Conservation (phyloP, 805 yeast species). For the Candida taoyuanica region DNA sequence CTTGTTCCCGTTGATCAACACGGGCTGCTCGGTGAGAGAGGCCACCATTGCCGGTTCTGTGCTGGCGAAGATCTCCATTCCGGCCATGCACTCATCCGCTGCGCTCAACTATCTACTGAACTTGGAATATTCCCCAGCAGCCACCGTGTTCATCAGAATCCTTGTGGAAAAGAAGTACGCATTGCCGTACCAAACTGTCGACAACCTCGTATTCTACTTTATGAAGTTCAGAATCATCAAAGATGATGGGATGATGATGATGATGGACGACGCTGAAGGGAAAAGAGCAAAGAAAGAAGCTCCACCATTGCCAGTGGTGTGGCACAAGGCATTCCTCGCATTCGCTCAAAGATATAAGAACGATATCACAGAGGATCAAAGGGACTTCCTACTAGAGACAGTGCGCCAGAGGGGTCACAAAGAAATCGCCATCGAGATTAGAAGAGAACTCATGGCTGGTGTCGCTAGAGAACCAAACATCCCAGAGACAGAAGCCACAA, state of each 20-base stretch:
- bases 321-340: constrained; percentile 95
- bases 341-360: constrained; percentile 96
- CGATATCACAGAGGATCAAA: constrained; percentile 97
- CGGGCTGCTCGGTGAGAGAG: constrained; percentile 87
- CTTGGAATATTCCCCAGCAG: constrained; percentile 81
- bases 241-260: constrained; percentile 29
- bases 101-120: constrained; percentile 84
- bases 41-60: constrained; percentile 95
- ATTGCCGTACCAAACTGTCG: constrained; percentile 92
- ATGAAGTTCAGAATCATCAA: constrained; percentile 75
- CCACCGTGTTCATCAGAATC: constrained; percentile 84
- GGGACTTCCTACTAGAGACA: constrained; percentile 89
- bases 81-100: constrained; percentile 93
- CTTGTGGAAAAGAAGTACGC: constrained; percentile 94
- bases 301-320: constrained; percentile 80
- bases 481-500: constrained; percentile 27
- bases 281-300: constrained; percentile 30
- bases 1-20: constrained; percentile 82
- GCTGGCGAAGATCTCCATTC: constrained; percentile 82
- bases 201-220: constrained; percentile 89
- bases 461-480: constrained; percentile 46
- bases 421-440: constrained; percentile 87
- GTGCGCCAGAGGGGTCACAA: constrained; percentile 85
- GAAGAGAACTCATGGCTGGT: constrained; percentile 91
- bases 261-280: constrained; percentile 37